Evolutionary conservation across 2,329 filamentous ascomycete genomes (phyloP).

Genomic region (Claviceps monticola): DNA sequence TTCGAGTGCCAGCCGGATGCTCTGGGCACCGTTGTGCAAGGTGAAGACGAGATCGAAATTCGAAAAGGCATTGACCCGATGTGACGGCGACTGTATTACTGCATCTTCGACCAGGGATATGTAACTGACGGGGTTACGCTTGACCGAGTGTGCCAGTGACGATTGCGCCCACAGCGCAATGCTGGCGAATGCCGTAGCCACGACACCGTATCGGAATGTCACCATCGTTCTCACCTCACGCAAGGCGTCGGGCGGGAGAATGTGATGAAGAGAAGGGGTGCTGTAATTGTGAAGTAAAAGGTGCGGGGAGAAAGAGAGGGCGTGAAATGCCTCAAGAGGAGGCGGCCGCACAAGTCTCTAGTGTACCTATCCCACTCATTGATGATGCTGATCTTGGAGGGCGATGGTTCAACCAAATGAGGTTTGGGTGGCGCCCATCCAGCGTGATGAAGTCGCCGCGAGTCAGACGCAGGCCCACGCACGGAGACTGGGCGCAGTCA

Average conservation of each 20-base stretch:
- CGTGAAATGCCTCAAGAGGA: neutral
- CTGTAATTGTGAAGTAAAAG: neutral
- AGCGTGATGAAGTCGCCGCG: too few species aligned
- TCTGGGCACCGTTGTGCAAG: conserved; percentile 50
- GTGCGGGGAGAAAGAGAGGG: conserved; percentile 1
- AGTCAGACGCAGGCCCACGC: too few species aligned
- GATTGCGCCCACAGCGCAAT: conserved; percentile 11
- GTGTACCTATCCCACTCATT: neutral
- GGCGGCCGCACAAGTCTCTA: neutral
- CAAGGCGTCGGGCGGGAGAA: too few species aligned
- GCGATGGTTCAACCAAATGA: neutral
- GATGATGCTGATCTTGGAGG: neutral
- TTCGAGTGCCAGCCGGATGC: conserved; percentile 66
- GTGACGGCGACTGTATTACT: conserved; percentile 62
- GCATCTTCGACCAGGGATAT: conserved; percentile 62
- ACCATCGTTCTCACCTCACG: conserved; percentile 11
- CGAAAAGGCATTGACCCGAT: conserved; percentile 66
- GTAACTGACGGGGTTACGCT: conserved; percentile 63
- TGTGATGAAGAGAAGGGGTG: neutral
- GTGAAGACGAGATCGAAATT: conserved; percentile 76
- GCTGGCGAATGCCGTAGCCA: conserved; percentile 11
- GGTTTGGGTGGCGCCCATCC: too few species aligned
- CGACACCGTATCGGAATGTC: conserved; percentile 11
- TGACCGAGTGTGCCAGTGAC: conserved; percentile 47
- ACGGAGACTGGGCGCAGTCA: too few species aligned